Evolutionary conservation across 2,329 filamentous ascomycete genomes (phyloP), one percentile per base, ranked within the genome.

Genomic region (Arthrinium phaeospermum): DNA sequence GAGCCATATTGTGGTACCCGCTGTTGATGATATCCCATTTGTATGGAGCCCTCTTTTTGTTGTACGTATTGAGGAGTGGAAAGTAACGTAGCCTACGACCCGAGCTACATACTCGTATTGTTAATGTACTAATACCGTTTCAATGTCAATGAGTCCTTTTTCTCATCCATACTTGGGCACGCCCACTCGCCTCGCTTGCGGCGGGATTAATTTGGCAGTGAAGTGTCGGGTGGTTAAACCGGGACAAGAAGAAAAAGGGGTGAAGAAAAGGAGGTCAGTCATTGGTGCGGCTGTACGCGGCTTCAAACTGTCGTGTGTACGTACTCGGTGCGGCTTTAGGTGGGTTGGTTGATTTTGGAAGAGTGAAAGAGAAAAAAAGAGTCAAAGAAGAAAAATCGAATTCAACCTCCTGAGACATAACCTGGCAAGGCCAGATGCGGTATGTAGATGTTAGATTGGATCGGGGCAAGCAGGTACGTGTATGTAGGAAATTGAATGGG

Each of bases 11-110:
- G 57, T 64, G 57, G 57, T 37, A 41, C 22, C 30, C 57, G 57
- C 34, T 41, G 57, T 64, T 64, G 57, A 64, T 64, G 57, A 64
- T 64, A 64, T 64, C 57, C 57, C 22, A 61, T 30, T 27, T 61
- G 34, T 61, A 34, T 10, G 30, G 30, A 61, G 53, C 19, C 27
- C 7, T 61, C 41, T 64, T 64, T 61, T 61, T 61, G n/a, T 53
- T 57, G 34, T 64, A 64, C 57, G 57, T 41, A 64, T 41, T 41
- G 57, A 64, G 57, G 34, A 41, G 57, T 24, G 41, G 34, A 41
- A 41, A 64, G 57, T 24, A 24, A 64, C 30, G 57, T 64, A 41
- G 57, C 57, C 57, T 22, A 13, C 14, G n/a, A 37, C 27, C 37
- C 37, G 57, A 41, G 49, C 49, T 51, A 49, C 45, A 6, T 34